phyloP scores from a whole-genome alignment of 257 asterid genomes.

The Gynochthodes officinalis region DNA sequence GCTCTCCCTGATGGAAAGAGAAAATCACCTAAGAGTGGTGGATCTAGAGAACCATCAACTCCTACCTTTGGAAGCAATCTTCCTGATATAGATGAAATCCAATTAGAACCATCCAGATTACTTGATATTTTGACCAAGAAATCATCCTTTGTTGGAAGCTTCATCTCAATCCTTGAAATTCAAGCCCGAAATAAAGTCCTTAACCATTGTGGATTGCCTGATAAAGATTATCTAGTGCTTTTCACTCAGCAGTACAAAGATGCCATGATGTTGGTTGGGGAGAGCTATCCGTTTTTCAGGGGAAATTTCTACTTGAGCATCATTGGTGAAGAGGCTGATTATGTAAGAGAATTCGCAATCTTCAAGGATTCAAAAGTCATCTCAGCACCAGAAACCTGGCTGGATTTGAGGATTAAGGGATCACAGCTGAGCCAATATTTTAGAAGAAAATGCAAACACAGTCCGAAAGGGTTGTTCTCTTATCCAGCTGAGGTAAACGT shows the following conservation, averaged over 20 bases:
- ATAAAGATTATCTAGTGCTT: constrained; percentile 56
- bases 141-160: constrained; percentile 47
- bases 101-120: constrained; percentile 63
- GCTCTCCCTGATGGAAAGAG: constrained; percentile 40
- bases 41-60: constrained; percentile 29
- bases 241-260: constrained; percentile 44
- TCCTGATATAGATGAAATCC: constrained; percentile 44
- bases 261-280: constrained; percentile 71
- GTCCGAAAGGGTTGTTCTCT: constrained; percentile 67
- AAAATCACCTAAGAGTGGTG: constrained; percentile 41
- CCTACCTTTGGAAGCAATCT: constrained; percentile 42
- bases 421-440: constrained; percentile 79
- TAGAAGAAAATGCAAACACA: constrained; percentile 55
- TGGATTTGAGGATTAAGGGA: constrained; percentile 81
- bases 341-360: constrained; percentile 40
- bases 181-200: constrained; percentile 65
- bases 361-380: constrained; percentile 53
- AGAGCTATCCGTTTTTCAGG: constrained; percentile 66
- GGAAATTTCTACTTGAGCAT: constrained; percentile 69
- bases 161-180: constrained; percentile 72
- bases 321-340: constrained; percentile 45
- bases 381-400: constrained; percentile 68
- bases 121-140: constrained; percentile 50
- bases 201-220: constrained; percentile 54
- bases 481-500: constrained; percentile 49